phyloP scores from a whole-genome alignment of 345 rosid species.

The Boechera divaricarpa region DNA sequence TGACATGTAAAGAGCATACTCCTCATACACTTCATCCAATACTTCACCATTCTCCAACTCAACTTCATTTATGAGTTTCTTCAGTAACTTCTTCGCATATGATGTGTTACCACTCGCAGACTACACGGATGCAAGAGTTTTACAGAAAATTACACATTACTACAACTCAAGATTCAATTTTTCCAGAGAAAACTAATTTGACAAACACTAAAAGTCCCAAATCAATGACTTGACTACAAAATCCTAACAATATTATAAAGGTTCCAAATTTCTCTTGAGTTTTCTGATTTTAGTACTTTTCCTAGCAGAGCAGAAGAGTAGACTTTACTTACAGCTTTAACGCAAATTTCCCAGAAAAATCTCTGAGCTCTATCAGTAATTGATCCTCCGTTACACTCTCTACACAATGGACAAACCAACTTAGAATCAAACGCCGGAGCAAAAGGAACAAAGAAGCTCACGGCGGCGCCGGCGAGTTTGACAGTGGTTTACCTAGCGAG shows the following conservation, averaged over 20 bases:
- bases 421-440: slow-evolving; percentile 20
- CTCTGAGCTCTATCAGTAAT: slow-evolving; percentile 64
- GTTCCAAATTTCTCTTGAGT: slow-evolving; percentile 1
- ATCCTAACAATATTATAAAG: background rate
- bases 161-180: background rate
- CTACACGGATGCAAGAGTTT: slow-evolving; percentile 48
- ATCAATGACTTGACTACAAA: background rate
- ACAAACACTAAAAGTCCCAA: background rate
- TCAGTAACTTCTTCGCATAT: slow-evolving; percentile 62
- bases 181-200: background rate
- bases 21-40: slow-evolving; percentile 74
- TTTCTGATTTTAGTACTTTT: background rate
- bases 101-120: slow-evolving; percentile 52
- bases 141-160: background rate
- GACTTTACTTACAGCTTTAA: slow-evolving; percentile 57
- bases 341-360: slow-evolving; percentile 70
- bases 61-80: slow-evolving; percentile 73
- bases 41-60: slow-evolving; percentile 61
- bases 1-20: slow-evolving; percentile 59
- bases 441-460: background rate
- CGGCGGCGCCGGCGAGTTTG: slow-evolving; percentile 10
- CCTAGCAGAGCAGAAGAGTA: slow-evolving; percentile 21
- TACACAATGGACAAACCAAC: slow-evolving; percentile 16
- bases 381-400: slow-evolving; percentile 66
- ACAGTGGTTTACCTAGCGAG: slow-evolving; percentile 56